phyloP scores from a whole-genome alignment of 2,329 filamentous ascomycete genomes.

The Penicillium hesseltinei region DNA sequence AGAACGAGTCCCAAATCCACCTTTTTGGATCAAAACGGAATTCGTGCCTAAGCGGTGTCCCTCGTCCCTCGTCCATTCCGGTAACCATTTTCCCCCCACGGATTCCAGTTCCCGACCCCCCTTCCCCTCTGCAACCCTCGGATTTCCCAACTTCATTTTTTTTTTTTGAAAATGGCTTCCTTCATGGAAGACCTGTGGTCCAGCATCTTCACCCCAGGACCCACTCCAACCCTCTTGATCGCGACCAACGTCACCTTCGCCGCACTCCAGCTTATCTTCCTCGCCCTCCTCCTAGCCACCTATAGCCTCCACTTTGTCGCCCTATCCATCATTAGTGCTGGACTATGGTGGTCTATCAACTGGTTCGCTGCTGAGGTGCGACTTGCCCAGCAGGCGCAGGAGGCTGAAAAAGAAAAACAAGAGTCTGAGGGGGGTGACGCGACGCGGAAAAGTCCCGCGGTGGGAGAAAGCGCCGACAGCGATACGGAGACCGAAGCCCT shows the following conservation, averaged over 20 bases:
- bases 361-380: conserved; percentile 79
- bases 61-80: not conserved
- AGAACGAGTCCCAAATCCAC: not conserved
- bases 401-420: conserved; percentile 46
- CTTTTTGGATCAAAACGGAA: not conserved
- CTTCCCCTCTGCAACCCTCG: conserved; percentile 10
- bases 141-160: conserved; percentile 10
- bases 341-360: conserved; percentile 92
- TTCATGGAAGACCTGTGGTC: conserved; percentile 78
- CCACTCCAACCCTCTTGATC: conserved; percentile 80
- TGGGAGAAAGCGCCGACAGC: conserved; percentile 39
- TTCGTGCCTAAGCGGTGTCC: not conserved
- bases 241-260: conserved; percentile 91
- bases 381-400: conserved; percentile 50
- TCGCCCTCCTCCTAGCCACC: conserved; percentile 73
- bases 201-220: conserved; percentile 89
- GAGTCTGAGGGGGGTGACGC: conserved; percentile 37
- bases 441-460: conserved; percentile 30
- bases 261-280: conserved; percentile 74
- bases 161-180: conserved; percentile 35
- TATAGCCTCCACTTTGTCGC: conserved; percentile 85
- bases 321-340: conserved; percentile 73
- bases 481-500: conserved; percentile 46
- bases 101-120: conserved; percentile 25
- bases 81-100: conserved; percentile 12